Evolutionary conservation across 2,329 filamentous ascomycete species (phyloP), one percentile per base, ranked within the genome.

Genomic region (Colletotrichum sp.): DNA sequence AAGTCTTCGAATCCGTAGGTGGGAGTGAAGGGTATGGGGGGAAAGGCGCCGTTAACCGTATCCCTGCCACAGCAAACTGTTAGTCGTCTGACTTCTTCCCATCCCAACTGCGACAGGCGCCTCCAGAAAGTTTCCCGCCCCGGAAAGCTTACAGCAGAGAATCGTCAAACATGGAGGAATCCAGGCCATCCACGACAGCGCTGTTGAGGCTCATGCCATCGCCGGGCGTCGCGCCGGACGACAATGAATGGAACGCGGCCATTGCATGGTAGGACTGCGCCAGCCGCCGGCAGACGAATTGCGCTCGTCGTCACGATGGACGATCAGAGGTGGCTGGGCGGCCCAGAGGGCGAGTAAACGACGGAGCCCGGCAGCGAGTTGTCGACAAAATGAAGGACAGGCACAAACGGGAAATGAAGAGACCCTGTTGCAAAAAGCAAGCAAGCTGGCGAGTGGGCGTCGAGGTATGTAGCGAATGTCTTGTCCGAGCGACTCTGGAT

Each of bases 1-100:
- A 92, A 91, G 78, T 87, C 85, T 69, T 92, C 90, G 79, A 93
- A 89, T 78, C 93, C 91, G 85, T 93, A 93, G 6, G 88, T 86
- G 5, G 90, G 89, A 4, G 90, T 90, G 75, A 92, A 93, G 5
- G 90, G 88, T 52, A 90, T 80, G 7, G 84, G 80, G 55, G 86
- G 83, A 18, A 90, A 80, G 68, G 78, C 81, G 44, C 85, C 82
- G 77, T 87, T 86, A 72, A 88, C 87, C 72, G 84, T 85, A 76
- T 87, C 85, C 72, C 86, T 89, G 78, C 26, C n/a, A 69, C 36
- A 12, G 21, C n/a, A 16, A 44, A 24, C 15, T 30, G 28, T 76
- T 63, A 76, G 69, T 60, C 44, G 59, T 73, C 70, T 71, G 66
- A 66, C 60, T 69, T 79, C 76, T 30, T 30, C 26, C 49, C 77